phyloP scores from a whole-genome alignment of 2,329 filamentous ascomycete genomes.

The Ceratocystis harringtonii region DNA sequence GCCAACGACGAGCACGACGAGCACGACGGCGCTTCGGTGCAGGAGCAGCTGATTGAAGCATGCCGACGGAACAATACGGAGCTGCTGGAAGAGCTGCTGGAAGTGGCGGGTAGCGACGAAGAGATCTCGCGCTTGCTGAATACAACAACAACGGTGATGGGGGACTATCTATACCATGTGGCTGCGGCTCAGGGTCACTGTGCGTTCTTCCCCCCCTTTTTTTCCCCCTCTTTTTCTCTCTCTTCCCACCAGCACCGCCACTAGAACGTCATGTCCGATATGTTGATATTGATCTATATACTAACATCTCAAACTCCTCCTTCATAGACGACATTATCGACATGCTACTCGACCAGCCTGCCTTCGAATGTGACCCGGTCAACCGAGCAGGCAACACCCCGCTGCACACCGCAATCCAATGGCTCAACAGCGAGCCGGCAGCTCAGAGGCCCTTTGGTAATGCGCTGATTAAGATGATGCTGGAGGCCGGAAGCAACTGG shows the following conservation, averaged over 20 bases:
- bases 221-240: neutral
- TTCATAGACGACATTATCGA: constrained; percentile 61
- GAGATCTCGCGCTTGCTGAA: constrained; percentile 70
- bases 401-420: constrained; percentile 63
- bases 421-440: constrained; percentile 52
- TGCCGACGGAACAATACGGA: constrained; percentile 86
- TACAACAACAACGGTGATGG: constrained; percentile 67
- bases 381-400: constrained; percentile 59
- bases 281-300: too few relatives aligned
- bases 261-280: too few relatives aligned
- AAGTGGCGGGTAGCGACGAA: constrained; percentile 42
- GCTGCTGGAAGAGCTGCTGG: constrained; percentile 61
- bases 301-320: neutral
- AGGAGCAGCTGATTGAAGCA: constrained; percentile 80
- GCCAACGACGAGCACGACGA: constrained; percentile 14
- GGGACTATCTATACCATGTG: constrained; percentile 79
- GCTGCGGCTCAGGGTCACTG: constrained; percentile 76
- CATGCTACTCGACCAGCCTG: constrained; percentile 65
- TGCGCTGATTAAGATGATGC: constrained; percentile 60
- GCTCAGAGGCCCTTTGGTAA: constrained; percentile 50
- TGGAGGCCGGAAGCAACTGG: constrained; percentile 56
- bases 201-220: constrained; percentile 31
- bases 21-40: constrained; percentile 61
- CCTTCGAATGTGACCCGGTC: constrained; percentile 70
- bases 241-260: neutral